Base-by-base conservation (phyloP, 495 filamentous ascomycete genomes). In the Penicillium verhagenii region DNA sequence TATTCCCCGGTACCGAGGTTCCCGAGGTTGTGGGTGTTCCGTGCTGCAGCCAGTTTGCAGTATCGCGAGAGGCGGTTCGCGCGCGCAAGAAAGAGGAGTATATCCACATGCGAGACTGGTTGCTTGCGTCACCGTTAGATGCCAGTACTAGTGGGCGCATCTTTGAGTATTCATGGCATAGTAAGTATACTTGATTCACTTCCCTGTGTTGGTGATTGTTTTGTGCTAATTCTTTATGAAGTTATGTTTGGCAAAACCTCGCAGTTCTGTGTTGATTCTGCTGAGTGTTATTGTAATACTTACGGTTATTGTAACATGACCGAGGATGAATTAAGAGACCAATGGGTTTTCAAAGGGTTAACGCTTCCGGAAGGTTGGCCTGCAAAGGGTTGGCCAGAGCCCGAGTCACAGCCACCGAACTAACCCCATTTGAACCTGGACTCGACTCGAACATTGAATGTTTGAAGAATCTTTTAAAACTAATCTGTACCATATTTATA, bases 11-110 rank as follows among this genome's bases (percentile, higher is more conserved):
- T 4, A 47, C 52, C 50, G 43, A 56, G 6, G 50, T 69, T 7
- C 71, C 74, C 4, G 53, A 57, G 21, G 47, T 57, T n/a, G 61
- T 79, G 0, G 72, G 72, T 3, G 62, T 65, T 10, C 66, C 70
- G 9, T 91, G 87, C 60, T 90, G 87, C 61, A 80, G 84, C 43
- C 88, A 91, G 67, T 91, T 91, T 57, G 87, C 83, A 0, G 81
- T 88, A 1, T 77, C 77, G 18, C 64, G 75, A 23, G 76, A 79
- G 4, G 67, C 71, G 24, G 71, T 89, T 1, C 69, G 47, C 0
- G 57, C 64, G 26, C 68, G 80, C 31, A 56, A 76, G 18, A 53
- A 64, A 51, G 69, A 74, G 43, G 73, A 83, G 24, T 90, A 88
- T 59, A 37, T 75, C 19, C 66, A 68, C 1, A 81, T 73, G 54